Conservation (phyloP, 352 stramenopile genomes). For the Phytophthora foliorum region DNA sequence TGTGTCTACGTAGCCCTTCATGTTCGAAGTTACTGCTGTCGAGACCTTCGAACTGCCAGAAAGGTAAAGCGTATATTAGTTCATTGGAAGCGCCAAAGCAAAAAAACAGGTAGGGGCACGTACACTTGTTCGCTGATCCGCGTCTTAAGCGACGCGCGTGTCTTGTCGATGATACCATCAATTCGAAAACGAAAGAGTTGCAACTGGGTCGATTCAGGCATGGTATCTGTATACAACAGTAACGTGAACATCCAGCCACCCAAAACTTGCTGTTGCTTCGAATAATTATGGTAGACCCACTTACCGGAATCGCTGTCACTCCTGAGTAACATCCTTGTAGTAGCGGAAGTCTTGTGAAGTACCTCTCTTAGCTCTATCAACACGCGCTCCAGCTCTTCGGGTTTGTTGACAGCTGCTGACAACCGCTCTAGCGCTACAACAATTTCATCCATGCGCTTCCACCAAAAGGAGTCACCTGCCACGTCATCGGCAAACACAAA, state of each 20-base stretch:
- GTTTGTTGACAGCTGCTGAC: conserved; percentile 55
- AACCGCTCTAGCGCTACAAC: conserved; percentile 62
- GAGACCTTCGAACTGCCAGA: conserved; percentile 60
- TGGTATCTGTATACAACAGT: neutral
- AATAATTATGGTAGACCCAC: conserved; percentile 3
- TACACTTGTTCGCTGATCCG: conserved; percentile 71
- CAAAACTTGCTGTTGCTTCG: neutral
- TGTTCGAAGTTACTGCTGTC: conserved; percentile 58
- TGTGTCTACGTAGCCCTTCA: conserved; percentile 63
- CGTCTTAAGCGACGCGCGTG: conserved; percentile 50
- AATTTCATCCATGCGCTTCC: conserved; percentile 64
- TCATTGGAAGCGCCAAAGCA: neutral
- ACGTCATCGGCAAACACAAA: neutral
- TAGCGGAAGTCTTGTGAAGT: conserved; percentile 40
- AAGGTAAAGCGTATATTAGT: neutral
- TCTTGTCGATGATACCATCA: conserved; percentile 60
- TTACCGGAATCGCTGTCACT: conserved; percentile 19
- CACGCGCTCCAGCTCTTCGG: conserved; percentile 65
- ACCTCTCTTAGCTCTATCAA: conserved; percentile 63
- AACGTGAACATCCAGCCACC: neutral
- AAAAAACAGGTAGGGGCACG: conserved; percentile 13
- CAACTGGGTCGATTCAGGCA: conserved; percentile 37
- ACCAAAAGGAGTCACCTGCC: conserved; percentile 57
- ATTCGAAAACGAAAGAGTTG: conserved; percentile 57
- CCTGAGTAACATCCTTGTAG: conserved; percentile 23